Evolutionary conservation across 2,329 filamentous ascomycete species (phyloP).

Genomic region (Cordyceps cateniannulata): DNA sequence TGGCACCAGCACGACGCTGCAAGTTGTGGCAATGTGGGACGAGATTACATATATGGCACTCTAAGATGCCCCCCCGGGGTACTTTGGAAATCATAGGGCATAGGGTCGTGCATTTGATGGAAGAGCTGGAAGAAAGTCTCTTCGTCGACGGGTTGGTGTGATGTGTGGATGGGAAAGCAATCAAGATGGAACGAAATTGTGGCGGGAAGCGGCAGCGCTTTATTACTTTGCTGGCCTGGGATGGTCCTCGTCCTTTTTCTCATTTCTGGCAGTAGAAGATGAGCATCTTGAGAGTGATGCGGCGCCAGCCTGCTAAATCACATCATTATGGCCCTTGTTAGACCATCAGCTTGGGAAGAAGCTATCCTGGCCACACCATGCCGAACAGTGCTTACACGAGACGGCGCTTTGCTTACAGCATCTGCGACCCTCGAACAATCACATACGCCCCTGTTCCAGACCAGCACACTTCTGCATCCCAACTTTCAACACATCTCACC

Average conservation of each 20-base stretch:
- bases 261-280: no score
- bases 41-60: not conserved
- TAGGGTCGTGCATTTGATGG: not conserved
- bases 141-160: no score
- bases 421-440: no score
- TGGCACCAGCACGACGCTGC: not conserved
- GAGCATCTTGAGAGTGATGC: not conserved
- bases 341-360: not conserved
- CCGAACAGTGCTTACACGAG: conserved; percentile 5
- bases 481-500: not conserved
- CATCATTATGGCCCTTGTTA: not conserved
- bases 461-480: not conserved
- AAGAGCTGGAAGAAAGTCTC: not conserved
- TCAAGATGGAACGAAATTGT: not conserved
- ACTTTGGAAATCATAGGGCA: not conserved
- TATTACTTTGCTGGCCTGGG: no score
- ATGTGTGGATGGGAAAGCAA: not conserved
- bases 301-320: not conserved
- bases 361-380: not conserved
- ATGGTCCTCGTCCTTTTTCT: no score
- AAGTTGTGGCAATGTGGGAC: not conserved
- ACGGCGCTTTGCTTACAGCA: no score
- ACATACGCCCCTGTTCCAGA: no score
- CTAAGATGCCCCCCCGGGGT: not conserved
- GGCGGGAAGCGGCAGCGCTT: not conserved